These are phyloP conservation scores for Kodamaea anthophila DNA, from an alignment of 1,139 yeast genomes.

Conservation along the genomic window DNA sequence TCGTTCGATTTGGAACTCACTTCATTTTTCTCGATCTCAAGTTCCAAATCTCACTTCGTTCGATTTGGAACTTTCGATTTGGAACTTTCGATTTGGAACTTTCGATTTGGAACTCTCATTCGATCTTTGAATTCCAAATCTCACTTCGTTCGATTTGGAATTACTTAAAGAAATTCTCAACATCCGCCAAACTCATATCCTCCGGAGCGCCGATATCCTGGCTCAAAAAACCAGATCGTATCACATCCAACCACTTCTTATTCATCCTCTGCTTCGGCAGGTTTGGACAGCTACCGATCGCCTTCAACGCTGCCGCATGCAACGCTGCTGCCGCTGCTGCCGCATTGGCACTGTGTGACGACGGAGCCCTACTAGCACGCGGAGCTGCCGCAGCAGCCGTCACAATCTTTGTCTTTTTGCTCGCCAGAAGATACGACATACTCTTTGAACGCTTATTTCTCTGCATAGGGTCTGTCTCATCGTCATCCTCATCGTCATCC, in stretches of 20 bases:
- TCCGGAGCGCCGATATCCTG: constrained; percentile 77
- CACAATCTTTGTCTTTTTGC: constrained; percentile 47
- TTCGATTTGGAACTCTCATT: too few species aligned
- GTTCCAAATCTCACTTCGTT: too few species aligned
- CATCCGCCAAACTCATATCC: constrained; percentile 64
- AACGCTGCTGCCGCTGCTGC: constrained; percentile 72
- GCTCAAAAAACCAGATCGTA: constrained; percentile 65
- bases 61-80: too few species aligned
- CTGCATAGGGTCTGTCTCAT: constrained; percentile 26
- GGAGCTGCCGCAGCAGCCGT: constrained; percentile 87
- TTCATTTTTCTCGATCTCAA: too few species aligned
- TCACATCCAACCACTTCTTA: constrained; percentile 63
- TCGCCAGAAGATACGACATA: constrained; percentile 45
- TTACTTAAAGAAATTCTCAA: constrained; percentile 52
- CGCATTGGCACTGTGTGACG: constrained; percentile 53
- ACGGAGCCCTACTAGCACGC: constrained; percentile 57
- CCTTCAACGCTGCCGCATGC: constrained; percentile 63
- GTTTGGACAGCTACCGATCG: constrained; percentile 31
- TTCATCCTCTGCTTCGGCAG: constrained; percentile 25
- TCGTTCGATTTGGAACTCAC: too few species aligned
- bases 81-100: too few species aligned
- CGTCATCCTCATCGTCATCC: constrained; percentile 27
- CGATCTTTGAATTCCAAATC: not conserved
- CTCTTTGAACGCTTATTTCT: constrained; percentile 59
- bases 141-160: not conserved